Conservation (phyloP, 1,284 basidiomycete species). For the Sparassis latifolia region DNA sequence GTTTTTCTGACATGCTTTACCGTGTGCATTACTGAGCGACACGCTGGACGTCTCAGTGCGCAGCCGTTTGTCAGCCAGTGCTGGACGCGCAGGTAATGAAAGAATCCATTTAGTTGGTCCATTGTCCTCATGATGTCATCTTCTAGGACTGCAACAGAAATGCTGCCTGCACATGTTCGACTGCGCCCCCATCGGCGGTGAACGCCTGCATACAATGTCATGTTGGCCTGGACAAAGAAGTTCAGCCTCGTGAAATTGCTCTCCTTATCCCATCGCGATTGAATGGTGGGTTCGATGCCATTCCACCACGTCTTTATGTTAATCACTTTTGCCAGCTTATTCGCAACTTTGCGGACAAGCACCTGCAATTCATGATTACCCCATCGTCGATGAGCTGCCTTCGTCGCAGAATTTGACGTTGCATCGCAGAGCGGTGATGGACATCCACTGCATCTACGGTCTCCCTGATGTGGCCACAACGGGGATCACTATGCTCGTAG, state of each 20-base stretch:
- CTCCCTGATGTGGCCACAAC: too few species aligned
- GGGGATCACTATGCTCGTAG: too few species aligned
- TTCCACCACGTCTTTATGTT: too few species aligned
- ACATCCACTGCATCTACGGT: too few species aligned
- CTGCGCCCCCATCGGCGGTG: slow-evolving; percentile 3
- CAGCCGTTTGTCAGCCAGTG: slow-evolving; percentile 6
- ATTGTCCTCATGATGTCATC: neutral
- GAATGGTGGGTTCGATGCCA: neutral
- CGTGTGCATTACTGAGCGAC: too few species aligned
- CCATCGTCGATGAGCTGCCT: too few species aligned
- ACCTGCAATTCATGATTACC: too few species aligned
- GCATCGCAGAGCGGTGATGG: too few species aligned
- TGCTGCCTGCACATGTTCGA: slow-evolving; percentile 8
- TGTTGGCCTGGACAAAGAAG: neutral
- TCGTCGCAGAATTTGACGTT: too few species aligned
- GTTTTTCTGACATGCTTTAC: too few species aligned
- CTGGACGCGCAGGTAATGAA: slow-evolving; percentile 1
- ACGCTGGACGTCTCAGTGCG: slow-evolving; percentile 1
- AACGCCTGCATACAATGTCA: slow-evolving; percentile 9
- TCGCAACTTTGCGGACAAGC: too few species aligned
- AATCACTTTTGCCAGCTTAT: too few species aligned
- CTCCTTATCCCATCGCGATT: neutral
- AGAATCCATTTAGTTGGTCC: neutral
- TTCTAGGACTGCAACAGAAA: slow-evolving; percentile 5
- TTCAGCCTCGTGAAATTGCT: neutral